These are phyloP conservation scores for Aspergillus phoenicis DNA, from an alignment of 2,329 filamentous ascomycete species.

Conservation along the genomic window DNA sequence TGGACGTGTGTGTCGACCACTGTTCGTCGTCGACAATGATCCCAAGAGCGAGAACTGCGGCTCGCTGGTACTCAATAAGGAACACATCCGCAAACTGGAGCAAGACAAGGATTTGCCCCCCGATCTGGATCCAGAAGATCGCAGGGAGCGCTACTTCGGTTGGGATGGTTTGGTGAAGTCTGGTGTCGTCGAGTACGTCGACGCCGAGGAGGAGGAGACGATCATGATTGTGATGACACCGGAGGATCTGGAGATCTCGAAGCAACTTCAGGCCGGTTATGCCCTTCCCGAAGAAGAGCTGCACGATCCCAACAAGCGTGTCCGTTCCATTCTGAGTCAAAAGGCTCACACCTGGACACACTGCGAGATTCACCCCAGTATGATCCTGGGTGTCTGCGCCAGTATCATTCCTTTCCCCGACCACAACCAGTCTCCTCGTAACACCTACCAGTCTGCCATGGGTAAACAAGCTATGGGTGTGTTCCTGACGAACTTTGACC, in stretches of 20 bases:
- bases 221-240: slow-evolving; percentile 99
- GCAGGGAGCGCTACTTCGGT: slow-evolving; percentile 67
- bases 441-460: slow-evolving; percentile 99
- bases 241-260: slow-evolving; percentile 82
- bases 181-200: slow-evolving; percentile 92
- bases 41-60: slow-evolving; percentile 72
- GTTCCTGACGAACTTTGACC: slow-evolving; percentile 93
- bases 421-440: slow-evolving; percentile 96
- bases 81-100: slow-evolving; percentile 77
- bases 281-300: slow-evolving; percentile 63
- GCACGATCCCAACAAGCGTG: slow-evolving; percentile 76
- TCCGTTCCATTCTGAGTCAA: slow-evolving; percentile 85
- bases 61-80: slow-evolving; percentile 78
- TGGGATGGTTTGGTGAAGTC: slow-evolving; percentile 84
- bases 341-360: slow-evolving; percentile 93
- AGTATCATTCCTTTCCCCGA: slow-evolving; percentile 99
- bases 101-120: slow-evolving; percentile 68
- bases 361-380: slow-evolving; percentile 98
- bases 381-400: slow-evolving; percentile 97
- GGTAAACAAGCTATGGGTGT: slow-evolving; percentile 99
- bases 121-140: slow-evolving; percentile 62
- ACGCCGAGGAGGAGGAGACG: slow-evolving; percentile 97
- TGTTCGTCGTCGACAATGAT: slow-evolving; percentile 92
- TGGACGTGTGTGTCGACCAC: slow-evolving; percentile 87
- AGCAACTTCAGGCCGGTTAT: slow-evolving; percentile 68